Percentiles rank a stretch among this genome's conserved stretches.
Conservation (phyloP, 257 asterid genomes). For the Solanum verrucosum region DNA sequence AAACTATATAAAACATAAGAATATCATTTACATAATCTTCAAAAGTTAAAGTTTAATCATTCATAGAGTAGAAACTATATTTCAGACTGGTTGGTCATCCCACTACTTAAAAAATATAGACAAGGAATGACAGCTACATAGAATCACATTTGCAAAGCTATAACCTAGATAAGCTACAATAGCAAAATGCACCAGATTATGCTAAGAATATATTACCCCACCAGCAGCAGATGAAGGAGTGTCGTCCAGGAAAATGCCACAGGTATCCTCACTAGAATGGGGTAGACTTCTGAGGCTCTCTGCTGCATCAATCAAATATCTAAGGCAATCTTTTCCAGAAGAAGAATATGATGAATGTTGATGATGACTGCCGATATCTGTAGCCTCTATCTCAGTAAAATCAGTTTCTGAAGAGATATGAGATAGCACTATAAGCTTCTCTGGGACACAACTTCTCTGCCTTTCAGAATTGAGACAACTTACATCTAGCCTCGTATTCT, state of each 20-base stretch:
- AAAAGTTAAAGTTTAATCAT: neutral
- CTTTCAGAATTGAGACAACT: neutral
- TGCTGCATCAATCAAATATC: neutral
- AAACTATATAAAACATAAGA: neutral
- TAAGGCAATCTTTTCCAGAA: neutral
- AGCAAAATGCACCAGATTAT: neutral
- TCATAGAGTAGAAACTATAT: neutral
- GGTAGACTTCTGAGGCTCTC: constrained; percentile 1
- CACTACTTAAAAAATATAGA: neutral
- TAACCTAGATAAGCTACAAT: neutral
- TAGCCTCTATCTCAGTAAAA: neutral
- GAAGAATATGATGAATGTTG: constrained; percentile 5
- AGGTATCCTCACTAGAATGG: neutral
- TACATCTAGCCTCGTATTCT: constrained; percentile 5
- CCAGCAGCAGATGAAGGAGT: constrained; percentile 2
- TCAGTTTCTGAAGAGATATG: constrained; percentile 1
- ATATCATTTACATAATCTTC: neutral
- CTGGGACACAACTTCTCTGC: neutral
- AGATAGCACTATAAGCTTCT: neutral
- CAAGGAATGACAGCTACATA: neutral
- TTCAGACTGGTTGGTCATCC: neutral
- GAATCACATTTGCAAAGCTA: neutral
- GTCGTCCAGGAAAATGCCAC: neutral
- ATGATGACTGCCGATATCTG: neutral
- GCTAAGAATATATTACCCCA: constrained; percentile 4